A percentile compares a stretch with the other conserved stretches of the same genome.
Evolutionary conservation across 1,284 basidiomycete genomes (phyloP).

Genomic region (Sporisorium scitamineum): DNA sequence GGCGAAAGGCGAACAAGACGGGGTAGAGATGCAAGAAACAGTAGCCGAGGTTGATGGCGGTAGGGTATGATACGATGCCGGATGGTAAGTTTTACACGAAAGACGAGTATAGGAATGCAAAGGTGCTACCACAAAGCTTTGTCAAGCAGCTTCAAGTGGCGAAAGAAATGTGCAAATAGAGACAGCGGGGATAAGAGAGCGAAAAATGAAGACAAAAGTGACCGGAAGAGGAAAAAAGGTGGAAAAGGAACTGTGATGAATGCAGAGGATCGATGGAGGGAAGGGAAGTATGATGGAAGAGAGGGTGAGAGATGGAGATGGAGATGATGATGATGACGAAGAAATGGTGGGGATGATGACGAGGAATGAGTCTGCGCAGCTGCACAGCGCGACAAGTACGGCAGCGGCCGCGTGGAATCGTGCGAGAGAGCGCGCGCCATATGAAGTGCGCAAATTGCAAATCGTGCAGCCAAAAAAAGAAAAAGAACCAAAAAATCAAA

Average conservation of each 20-base stretch:
- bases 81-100: no score
- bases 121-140: neutral
- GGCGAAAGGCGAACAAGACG: neutral
- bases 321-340: constrained; percentile 3
- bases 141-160: neutral
- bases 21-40: constrained; percentile 1
- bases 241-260: constrained; percentile 10
- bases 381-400: neutral
- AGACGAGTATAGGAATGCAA: neutral
- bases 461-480: no score
- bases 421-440: neutral
- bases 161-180: neutral
- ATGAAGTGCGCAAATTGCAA: no score
- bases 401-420: neutral
- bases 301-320: neutral
- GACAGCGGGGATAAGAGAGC: neutral
- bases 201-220: neutral
- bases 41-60: neutral
- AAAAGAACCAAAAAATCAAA: no score
- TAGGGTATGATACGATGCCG: neutral
- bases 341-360: neutral
- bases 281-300: neutral
- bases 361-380: neutral
- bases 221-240: neutral
- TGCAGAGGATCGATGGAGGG: no score